Conservation (phyloP, 805 yeast species). For the Barnettozyma wickerhamii region DNA sequence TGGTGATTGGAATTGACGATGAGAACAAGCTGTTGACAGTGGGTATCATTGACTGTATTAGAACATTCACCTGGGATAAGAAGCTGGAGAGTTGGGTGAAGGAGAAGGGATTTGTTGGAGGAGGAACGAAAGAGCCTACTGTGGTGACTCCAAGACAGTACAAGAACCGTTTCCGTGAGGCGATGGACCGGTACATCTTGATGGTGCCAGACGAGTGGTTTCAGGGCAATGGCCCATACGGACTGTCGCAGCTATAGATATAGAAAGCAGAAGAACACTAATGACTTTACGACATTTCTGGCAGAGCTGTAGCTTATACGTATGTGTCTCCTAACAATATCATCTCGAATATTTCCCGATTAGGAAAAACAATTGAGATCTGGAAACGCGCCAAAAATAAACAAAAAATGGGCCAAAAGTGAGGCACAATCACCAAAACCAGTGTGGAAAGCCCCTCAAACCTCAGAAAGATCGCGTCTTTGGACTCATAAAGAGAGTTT, state of each 20-base stretch:
- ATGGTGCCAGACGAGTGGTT: constrained; percentile 83
- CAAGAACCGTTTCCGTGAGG: constrained; percentile 89
- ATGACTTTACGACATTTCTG: background rate
- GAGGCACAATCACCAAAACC: background rate
- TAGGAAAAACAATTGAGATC: too few relatives aligned
- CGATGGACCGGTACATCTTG: constrained; percentile 92
- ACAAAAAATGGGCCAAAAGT: background rate
- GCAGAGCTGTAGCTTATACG: too few relatives aligned
- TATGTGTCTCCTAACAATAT: too few relatives aligned
- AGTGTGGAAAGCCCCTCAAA: background rate
- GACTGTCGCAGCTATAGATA: background rate
- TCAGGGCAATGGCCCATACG: constrained; percentile 24
- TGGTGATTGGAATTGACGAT: constrained; percentile 86
- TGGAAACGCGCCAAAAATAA: background rate
- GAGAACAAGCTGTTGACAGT: constrained; percentile 70
- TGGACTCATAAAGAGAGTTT: too few relatives aligned
- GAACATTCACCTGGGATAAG: constrained; percentile 99
- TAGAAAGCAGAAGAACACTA: background rate
- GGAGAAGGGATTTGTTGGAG: constrained; percentile 85
- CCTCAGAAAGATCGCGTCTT: too few relatives aligned
- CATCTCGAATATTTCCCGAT: background rate
- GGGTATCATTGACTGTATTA: constrained; percentile 89
- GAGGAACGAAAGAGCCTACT: constrained; percentile 90
- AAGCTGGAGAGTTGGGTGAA: constrained; percentile 98
- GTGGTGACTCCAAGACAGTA: constrained; percentile 97